Conservation (phyloP, 768 basidiomycete species). For the Termitomyces sp. region DNA sequence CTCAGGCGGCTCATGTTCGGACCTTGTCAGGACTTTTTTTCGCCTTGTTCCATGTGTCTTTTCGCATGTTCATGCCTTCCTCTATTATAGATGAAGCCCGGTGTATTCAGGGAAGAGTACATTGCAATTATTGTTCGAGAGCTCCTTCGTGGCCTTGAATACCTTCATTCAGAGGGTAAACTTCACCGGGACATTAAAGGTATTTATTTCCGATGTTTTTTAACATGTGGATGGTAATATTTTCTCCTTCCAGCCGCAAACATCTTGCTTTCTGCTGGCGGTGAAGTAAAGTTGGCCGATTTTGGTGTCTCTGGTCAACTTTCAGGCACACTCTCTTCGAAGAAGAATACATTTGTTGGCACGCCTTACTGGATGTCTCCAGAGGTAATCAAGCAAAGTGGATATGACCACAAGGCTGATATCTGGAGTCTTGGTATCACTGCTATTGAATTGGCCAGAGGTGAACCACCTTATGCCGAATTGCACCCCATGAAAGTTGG, state of each 20-base stretch:
- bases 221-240: background rate
- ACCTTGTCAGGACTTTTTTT: conserved; percentile 61
- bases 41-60: conserved; percentile 5
- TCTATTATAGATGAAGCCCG: conserved; percentile 88
- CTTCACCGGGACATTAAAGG: conserved; percentile 99
- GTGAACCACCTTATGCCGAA: conserved; percentile 97
- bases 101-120: conserved; percentile 96
- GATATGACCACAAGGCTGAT: conserved; percentile 98
- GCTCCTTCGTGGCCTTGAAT: conserved; percentile 87
- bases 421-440: conserved; percentile 99
- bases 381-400: conserved; percentile 99
- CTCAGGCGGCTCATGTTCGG: conserved; percentile 96
- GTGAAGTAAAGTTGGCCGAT: conserved; percentile 96
- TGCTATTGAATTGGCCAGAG: conserved; percentile 94
- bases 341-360: conserved; percentile 98
- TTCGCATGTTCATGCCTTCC: conserved; percentile 10
- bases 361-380: conserved; percentile 99
- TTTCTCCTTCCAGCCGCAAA: conserved; percentile 67
- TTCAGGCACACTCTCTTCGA: conserved; percentile 85
- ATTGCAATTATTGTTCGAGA: conserved; percentile 96
- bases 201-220: conserved; percentile 19
- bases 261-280: conserved; percentile 85
- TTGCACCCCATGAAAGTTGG: conserved; percentile 97
- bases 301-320: conserved; percentile 98
- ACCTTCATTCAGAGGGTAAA: conserved; percentile 93